Percentiles rank a stretch among this genome's conserved stretches.
These are phyloP conservation scores for Bothriochloa decipiens DNA, from an alignment of 176 grass and related monocot genomes.

Conservation along the genomic window DNA sequence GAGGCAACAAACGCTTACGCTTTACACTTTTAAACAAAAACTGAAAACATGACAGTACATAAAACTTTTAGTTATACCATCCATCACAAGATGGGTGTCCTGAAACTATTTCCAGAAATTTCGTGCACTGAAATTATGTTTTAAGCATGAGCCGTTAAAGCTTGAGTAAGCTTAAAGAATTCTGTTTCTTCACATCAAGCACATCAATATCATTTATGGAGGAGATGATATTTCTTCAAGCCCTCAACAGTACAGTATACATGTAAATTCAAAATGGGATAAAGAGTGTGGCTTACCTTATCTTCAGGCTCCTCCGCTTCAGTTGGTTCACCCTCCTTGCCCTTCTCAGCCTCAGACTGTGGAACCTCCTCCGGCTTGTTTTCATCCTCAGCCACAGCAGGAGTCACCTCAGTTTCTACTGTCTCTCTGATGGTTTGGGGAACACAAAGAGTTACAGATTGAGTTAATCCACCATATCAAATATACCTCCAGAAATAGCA, in stretches of 20 bases:
- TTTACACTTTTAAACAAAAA: background rate
- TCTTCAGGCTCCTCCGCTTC: constrained; percentile 58
- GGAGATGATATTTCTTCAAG: background rate
- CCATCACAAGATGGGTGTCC: background rate
- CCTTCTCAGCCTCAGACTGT: constrained; percentile 37
- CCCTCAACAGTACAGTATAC: background rate
- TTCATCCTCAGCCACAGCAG: constrained; percentile 39
- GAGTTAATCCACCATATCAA: background rate
- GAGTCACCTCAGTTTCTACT: constrained; percentile 11
- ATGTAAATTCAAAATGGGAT: background rate
- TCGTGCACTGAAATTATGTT: background rate
- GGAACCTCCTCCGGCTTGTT: constrained; percentile 46
- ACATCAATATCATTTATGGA: background rate
- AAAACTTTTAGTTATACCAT: background rate
- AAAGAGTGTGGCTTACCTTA: constrained; percentile 48
- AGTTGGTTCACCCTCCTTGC: constrained; percentile 46
- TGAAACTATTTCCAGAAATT: background rate
- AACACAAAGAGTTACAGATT: background rate
- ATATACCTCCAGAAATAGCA: background rate
- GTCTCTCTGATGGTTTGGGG: constrained; percentile 20
- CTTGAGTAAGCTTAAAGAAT: background rate
- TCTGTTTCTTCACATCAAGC: background rate
- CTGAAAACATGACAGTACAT: background rate
- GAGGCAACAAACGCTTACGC: background rate
- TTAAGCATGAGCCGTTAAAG: background rate